Percentiles rank a stretch among this genome's conserved stretches.
phyloP scores from a whole-genome alignment of 2,329 filamentous ascomycete species.

The Furcasterigmium furcatum region DNA sequence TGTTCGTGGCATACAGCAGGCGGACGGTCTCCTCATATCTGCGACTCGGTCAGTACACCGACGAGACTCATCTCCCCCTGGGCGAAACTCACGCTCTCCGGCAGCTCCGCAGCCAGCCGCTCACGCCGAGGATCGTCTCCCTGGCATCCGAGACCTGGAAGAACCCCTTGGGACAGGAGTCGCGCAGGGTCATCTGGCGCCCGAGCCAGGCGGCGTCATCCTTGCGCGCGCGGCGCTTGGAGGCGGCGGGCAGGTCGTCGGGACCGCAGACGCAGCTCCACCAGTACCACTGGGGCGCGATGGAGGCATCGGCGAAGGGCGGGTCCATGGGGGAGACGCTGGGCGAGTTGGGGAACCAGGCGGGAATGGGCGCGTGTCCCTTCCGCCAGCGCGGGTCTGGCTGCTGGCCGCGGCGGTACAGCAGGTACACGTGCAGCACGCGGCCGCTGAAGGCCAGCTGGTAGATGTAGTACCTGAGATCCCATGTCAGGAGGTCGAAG shows the following conservation, averaged over 20 bases:
- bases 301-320: conserved; percentile 8
- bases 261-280: conserved; percentile 13
- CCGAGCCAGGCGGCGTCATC: not conserved
- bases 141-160: conserved; percentile 9
- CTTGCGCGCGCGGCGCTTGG: not conserved
- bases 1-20: conserved; percentile 12
- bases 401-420: conserved; percentile 10
- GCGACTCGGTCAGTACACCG: conserved; percentile 1
- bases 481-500: conserved; percentile 10
- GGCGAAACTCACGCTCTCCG: conserved; percentile 13
- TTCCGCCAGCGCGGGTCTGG: conserved; percentile 11
- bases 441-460: conserved; percentile 9
- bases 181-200: conserved; percentile 7
- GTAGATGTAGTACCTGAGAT: conserved; percentile 12
- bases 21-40: conserved; percentile 13
- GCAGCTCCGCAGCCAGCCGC: conserved; percentile 11
- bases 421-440: conserved; percentile 10
- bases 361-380: conserved; percentile 10
- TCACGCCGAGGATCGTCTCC: conserved; percentile 9
- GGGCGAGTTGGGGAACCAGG: conserved; percentile 11
- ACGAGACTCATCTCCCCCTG: too few species aligned
- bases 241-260: conserved; percentile 2
- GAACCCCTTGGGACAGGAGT: conserved; percentile 11
- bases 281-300: conserved; percentile 12
- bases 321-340: conserved; percentile 11